Conservation (phyloP, 371 early-diverging fungal genomes). For the Thermomucor indicae-seudaticae region DNA sequence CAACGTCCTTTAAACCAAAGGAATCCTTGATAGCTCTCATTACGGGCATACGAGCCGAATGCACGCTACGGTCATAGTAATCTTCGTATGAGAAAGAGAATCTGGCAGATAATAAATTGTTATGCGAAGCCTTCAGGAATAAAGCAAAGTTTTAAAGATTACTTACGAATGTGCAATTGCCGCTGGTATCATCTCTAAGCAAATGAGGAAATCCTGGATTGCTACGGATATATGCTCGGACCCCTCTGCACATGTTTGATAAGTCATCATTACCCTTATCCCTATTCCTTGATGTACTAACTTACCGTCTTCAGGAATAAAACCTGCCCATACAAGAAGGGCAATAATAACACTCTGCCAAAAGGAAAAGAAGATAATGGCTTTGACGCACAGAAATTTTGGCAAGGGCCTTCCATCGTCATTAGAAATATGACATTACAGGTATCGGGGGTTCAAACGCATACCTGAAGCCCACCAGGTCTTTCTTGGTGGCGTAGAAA, state of each 20-base stretch:
- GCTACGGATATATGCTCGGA: slow-evolving; percentile 79
- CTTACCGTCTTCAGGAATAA: slow-evolving; percentile 62
- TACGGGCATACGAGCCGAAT: slow-evolving; percentile 76
- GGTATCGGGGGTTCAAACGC: not conserved
- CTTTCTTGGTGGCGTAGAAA: slow-evolving; percentile 80
- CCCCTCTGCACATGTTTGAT: slow-evolving; percentile 15
- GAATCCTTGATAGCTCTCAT: slow-evolving; percentile 79
- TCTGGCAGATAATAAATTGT: slow-evolving; percentile 10
- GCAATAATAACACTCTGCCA: slow-evolving; percentile 94
- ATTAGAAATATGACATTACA: not conserved
- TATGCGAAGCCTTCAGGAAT: too few relatives aligned
- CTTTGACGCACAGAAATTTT: slow-evolving; percentile 93
- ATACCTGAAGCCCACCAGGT: slow-evolving; percentile 77
- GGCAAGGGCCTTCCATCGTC: slow-evolving; percentile 70
- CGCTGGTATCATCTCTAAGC: slow-evolving; percentile 88
- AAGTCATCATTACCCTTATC: not conserved
- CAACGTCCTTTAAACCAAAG: slow-evolving; percentile 77
- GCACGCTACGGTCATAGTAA: slow-evolving; percentile 56
- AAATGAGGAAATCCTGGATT: slow-evolving; percentile 90
- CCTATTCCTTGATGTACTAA: not conserved
- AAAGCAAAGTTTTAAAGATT: not conserved
- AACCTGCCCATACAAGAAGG: slow-evolving; percentile 69
- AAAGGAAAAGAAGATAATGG: slow-evolving; percentile 92
- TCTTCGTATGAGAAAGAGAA: slow-evolving; percentile 77
- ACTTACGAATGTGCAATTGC: slow-evolving; percentile 77